These are phyloP conservation scores for Trichoderma sp. DNA, from an alignment of 2,329 filamentous ascomycete species.

Conservation along the genomic window DNA sequence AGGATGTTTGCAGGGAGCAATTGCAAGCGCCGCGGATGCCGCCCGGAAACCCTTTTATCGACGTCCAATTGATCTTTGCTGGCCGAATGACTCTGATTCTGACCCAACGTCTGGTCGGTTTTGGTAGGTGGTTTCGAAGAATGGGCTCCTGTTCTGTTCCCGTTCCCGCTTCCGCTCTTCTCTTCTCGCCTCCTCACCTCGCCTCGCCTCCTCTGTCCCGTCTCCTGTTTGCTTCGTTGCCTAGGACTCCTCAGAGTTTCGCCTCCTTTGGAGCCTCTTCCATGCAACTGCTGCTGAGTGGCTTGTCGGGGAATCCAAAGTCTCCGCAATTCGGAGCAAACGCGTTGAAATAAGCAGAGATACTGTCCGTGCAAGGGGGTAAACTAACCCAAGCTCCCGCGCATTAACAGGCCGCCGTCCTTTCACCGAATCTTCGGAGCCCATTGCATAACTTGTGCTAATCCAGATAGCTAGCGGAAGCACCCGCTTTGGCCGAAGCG, in stretches of 20 bases:
- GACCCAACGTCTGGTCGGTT: neutral
- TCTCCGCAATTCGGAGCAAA: conserved; percentile 2
- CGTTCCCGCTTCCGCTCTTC: neutral
- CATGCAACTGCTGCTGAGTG: neutral
- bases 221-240: neutral
- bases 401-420: neutral
- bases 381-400: conserved; percentile 1
- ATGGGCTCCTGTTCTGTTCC: neutral
- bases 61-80: neutral
- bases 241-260: conserved; percentile 6
- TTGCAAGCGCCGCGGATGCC: conserved; percentile 15
- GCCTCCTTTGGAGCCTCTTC: neutral
- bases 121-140: neutral
- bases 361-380: conserved; percentile 5
- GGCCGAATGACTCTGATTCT: conserved; percentile 10
- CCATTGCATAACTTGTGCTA: neutral
- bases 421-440: neutral
- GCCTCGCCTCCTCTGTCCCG: neutral
- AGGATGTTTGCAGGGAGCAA: neutral
- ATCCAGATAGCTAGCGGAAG: neutral
- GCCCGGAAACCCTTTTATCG: conserved; percentile 6
- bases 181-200: neutral
- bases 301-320: neutral
- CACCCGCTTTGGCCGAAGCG: neutral
- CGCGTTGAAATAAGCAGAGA: conserved; percentile 5